Conservation (phyloP, 1,139 yeast species). For the Taiozyma sp. region DNA sequence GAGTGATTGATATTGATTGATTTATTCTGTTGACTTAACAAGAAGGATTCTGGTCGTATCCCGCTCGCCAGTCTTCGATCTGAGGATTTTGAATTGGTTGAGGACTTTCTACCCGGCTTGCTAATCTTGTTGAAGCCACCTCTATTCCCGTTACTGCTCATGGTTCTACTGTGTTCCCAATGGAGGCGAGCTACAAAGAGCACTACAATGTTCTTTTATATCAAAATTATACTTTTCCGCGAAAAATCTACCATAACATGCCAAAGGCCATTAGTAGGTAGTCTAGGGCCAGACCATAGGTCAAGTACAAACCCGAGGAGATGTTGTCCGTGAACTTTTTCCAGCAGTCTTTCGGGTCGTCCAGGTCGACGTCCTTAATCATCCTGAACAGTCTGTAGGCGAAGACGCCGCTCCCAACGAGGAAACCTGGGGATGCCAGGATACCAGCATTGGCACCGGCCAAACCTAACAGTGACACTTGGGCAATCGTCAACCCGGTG, state of each 20-base stretch:
- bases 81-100: constrained; percentile 37
- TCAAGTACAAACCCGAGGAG: constrained; percentile 72
- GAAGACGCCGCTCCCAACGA: constrained; percentile 60
- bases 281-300: constrained; percentile 74
- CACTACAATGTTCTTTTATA: not conserved
- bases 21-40: constrained; percentile 27
- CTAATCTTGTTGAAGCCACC: not conserved
- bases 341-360: constrained; percentile 83
- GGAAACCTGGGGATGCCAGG: constrained; percentile 73
- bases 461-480: constrained; percentile 55
- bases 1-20: constrained; percentile 1
- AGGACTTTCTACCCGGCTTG: not conserved
- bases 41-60: constrained; percentile 38
- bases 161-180: not conserved
- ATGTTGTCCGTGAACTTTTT: constrained; percentile 72
- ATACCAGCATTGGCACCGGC: constrained; percentile 80
- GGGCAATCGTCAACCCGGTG: constrained; percentile 58
- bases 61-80: constrained; percentile 51
- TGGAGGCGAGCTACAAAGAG: not conserved
- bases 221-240: not conserved
- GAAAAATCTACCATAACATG: constrained; percentile 4
- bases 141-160: not conserved
- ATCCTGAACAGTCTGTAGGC: constrained; percentile 62
- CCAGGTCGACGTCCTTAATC: constrained; percentile 70
- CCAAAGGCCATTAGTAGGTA: constrained; percentile 43